Conservation (phyloP, 805 yeast species). For the Hanseniaspora valbyensis region DNA sequence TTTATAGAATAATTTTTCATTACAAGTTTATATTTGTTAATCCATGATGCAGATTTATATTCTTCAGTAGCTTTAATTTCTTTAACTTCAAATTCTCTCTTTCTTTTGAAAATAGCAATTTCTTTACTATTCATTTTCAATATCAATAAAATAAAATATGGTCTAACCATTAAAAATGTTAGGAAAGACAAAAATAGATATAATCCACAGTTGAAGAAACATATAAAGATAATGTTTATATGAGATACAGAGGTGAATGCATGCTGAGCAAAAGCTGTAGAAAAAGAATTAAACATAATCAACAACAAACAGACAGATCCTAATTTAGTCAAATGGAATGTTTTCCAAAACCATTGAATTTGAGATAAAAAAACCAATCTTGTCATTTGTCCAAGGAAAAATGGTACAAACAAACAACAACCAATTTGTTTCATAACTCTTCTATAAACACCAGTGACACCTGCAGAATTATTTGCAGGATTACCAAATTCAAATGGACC, state of each 20-base stretch:
- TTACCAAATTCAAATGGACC: slow-evolving; percentile 67
- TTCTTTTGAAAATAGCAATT: slow-evolving; percentile 37
- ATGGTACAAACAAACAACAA: slow-evolving; percentile 68
- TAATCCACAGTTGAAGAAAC: slow-evolving; percentile 72
- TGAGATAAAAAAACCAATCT: slow-evolving; percentile 61
- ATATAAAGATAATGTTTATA: slow-evolving; percentile 59
- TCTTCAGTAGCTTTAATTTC: slow-evolving; percentile 21
- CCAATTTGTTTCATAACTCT: slow-evolving; percentile 84
- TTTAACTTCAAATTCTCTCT: slow-evolving; percentile 25
- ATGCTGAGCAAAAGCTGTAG: slow-evolving; percentile 74
- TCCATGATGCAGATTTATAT: neutral
- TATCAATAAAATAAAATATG: slow-evolving; percentile 37
- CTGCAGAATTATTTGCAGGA: slow-evolving; percentile 48
- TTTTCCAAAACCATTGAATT: slow-evolving; percentile 47
- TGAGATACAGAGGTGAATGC: slow-evolving; percentile 65
- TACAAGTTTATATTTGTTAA: neutral
- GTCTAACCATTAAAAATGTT: slow-evolving; percentile 52
- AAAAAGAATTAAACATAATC: slow-evolving; percentile 68
- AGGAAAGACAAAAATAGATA: slow-evolving; percentile 65
- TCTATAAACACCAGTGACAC: slow-evolving; percentile 49
- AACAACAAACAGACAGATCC: slow-evolving; percentile 70
- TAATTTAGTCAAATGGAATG: slow-evolving; percentile 54
- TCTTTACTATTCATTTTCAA: slow-evolving; percentile 40
- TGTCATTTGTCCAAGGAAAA: slow-evolving; percentile 76
- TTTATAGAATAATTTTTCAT: slow-evolving; percentile 9